Conservation (phyloP, 2,329 filamentous ascomycete genomes). For the Emmonsia crescens region DNA sequence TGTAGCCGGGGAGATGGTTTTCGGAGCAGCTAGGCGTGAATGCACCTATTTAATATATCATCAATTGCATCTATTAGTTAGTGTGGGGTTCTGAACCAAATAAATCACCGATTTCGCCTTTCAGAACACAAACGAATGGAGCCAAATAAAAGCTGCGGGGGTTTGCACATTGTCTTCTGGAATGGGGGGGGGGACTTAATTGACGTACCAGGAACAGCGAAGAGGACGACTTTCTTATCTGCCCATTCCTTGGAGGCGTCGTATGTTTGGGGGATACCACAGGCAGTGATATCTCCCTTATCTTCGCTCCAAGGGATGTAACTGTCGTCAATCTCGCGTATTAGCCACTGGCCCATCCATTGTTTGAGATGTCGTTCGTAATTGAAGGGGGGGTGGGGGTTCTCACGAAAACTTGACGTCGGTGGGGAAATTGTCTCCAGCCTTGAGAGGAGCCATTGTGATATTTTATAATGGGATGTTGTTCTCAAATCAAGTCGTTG, state of each 20-base stretch:
- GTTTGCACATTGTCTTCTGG: not conserved
- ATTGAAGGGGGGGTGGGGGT: not conserved
- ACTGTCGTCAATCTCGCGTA: conserved; percentile 28
- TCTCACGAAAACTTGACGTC: conserved; percentile 65
- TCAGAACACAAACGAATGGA: not conserved
- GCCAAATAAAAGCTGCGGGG: not conserved
- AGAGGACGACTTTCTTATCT: conserved; percentile 60
- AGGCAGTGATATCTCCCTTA: conserved; percentile 56
- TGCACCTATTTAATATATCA: conserved; percentile 45
- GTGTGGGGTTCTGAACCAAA: not conserved
- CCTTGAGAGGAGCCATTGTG: conserved; percentile 58
- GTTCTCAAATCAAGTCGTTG: not conserved
- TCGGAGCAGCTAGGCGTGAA: conserved; percentile 83
- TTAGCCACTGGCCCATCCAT: conserved; percentile 5
- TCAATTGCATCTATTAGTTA: not conserved
- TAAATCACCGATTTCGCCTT: not conserved
- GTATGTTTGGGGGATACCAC: conserved; percentile 67
- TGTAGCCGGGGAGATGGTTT: conserved; percentile 70
- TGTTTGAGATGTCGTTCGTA: not conserved
- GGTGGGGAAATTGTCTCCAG: conserved; percentile 72
- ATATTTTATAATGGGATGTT: not conserved
- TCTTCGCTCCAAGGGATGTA: conserved; percentile 71
- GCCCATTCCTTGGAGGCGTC: conserved; percentile 67
- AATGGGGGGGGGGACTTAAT: conserved; percentile 1
- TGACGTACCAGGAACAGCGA: conserved; percentile 51